Conservation (phyloP, 2,329 filamentous ascomycete genomes). For the Colletotrichum cordylinicola region DNA sequence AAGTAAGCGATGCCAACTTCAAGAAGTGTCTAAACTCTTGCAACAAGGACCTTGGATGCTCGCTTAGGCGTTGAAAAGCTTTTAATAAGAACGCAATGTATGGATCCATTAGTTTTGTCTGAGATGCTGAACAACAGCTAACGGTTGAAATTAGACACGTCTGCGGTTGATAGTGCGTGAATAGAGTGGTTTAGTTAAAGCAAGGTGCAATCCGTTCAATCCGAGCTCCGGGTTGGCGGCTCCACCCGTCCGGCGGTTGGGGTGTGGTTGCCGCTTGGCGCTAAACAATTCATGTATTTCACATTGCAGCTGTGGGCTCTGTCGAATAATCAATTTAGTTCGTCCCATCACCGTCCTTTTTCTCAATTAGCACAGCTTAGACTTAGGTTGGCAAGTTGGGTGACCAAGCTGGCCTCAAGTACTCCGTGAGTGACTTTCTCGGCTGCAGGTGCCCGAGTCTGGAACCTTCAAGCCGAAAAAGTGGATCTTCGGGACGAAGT, state of each 20-base stretch:
- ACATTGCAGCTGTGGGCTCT: not conserved
- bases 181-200: too few relatives aligned
- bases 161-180: not conserved
- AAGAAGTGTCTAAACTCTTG: not conserved
- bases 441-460: not conserved
- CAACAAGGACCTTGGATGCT: not conserved
- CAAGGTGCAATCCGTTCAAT: too few relatives aligned
- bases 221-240: too few relatives aligned
- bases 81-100: not conserved
- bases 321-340: not conserved
- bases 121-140: not conserved
- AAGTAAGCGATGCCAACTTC: not conserved
- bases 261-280: too few relatives aligned
- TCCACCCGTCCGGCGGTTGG: too few relatives aligned
- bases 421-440: not conserved
- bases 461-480: not conserved
- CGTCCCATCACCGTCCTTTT: not conserved
- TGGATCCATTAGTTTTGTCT: not conserved
- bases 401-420: not conserved
- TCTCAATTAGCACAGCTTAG: not conserved
- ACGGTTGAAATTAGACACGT: not conserved
- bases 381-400: not conserved
- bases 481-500: not conserved
- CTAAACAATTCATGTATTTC: too few relatives aligned
- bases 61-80: not conserved